These are phyloP conservation scores for Botrytis fabae DNA, from an alignment of 2,329 filamentous ascomycete species.

Conservation along the genomic window DNA sequence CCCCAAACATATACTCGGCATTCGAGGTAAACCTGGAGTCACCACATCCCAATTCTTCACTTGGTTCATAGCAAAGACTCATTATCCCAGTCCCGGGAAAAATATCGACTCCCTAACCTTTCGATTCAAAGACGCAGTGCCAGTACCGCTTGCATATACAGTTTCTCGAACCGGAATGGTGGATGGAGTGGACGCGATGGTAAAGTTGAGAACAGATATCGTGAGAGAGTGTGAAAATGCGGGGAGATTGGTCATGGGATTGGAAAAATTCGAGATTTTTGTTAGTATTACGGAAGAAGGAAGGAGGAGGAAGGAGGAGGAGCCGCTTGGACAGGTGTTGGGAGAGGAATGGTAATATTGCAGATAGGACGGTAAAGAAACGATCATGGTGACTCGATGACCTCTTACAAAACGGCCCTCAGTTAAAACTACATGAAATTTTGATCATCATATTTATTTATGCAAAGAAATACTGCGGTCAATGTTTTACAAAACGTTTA, in stretches of 20 bases:
- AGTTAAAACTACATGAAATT: background rate
- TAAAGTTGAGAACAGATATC: background rate
- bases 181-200: background rate
- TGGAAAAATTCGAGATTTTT: background rate
- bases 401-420: background rate
- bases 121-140: constrained; percentile 7
- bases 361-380: background rate
- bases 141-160: background rate
- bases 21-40: background rate
- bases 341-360: background rate
- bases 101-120: background rate
- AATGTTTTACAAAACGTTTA: background rate
- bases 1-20: background rate
- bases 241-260: background rate
- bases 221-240: constrained; percentile 4
- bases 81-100: no score
- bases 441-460: background rate
- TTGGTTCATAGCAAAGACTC: background rate
- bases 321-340: background rate
- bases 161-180: background rate
- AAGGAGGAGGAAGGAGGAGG: background rate
- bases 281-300: background rate
- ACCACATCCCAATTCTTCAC: background rate
- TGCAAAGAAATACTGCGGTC: background rate
- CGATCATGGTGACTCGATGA: background rate